Evolutionary conservation across 768 basidiomycete genomes (phyloP).

Genomic region (Tubosaeta brunneosetosa): DNA sequence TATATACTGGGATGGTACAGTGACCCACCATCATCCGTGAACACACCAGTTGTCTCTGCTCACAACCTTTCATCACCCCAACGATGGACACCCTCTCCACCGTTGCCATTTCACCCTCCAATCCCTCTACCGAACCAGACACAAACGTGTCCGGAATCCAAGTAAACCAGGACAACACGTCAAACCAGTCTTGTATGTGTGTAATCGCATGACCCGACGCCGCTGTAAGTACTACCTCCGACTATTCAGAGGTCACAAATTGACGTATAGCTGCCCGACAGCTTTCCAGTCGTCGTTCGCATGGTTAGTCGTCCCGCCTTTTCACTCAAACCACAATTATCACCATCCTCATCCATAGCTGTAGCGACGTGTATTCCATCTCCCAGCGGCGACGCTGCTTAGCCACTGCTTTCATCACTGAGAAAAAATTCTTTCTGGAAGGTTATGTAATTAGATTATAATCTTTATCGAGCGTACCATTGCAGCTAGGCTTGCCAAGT

Average conservation of each 20-base stretch:
- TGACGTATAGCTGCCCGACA: neutral
- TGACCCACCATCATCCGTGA: slow-evolving; percentile 2
- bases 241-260: neutral
- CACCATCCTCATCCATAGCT: neutral
- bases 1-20: slow-evolving; percentile 11
- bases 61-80: slow-evolving; percentile 2
- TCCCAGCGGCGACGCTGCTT: slow-evolving; percentile 8
- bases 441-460: no score
- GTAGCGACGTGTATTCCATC: slow-evolving; percentile 4
- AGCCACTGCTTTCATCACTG: no score
- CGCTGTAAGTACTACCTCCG: slow-evolving; percentile 12
- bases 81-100: slow-evolving; percentile 18
- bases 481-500: no score
- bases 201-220: slow-evolving; percentile 15
- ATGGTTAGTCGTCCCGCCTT: neutral
- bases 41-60: slow-evolving; percentile 4
- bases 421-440: no score
- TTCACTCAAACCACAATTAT: neutral
- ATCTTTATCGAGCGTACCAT: no score
- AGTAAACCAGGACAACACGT: slow-evolving; percentile 7
- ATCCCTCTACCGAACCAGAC: neutral
- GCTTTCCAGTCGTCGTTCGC: neutral
- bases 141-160: slow-evolving; percentile 8
- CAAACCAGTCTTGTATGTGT: neutral
- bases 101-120: neutral